Evolutionary conservation across 1,139 yeast species (phyloP).

Genomic region (Kodamaea sp.): DNA sequence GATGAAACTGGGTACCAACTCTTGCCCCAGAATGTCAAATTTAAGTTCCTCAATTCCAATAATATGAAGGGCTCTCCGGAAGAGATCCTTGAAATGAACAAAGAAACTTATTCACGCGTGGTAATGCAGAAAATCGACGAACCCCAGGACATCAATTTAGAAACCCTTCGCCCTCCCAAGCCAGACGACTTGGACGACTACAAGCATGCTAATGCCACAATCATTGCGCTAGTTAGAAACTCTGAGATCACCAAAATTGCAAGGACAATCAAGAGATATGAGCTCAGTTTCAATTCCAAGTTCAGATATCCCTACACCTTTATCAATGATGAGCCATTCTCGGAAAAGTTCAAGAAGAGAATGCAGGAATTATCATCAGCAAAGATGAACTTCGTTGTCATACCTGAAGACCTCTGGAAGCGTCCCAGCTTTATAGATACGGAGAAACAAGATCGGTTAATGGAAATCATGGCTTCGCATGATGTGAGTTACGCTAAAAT

Average conservation of each 20-base stretch:
- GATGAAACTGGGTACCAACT: slow-evolving; percentile 14
- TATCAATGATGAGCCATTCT: slow-evolving; percentile 69
- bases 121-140: slow-evolving; percentile 38
- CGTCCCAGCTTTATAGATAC: slow-evolving; percentile 60
- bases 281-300: slow-evolving; percentile 63
- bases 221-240: slow-evolving; percentile 70
- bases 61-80: slow-evolving; percentile 28
- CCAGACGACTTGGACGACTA: slow-evolving; percentile 27
- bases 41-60: slow-evolving; percentile 34
- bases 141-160: slow-evolving; percentile 50
- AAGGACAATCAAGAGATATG: slow-evolving; percentile 58
- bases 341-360: slow-evolving; percentile 51
- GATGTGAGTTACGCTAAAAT: slow-evolving; percentile 64
- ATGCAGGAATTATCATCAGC: slow-evolving; percentile 48
- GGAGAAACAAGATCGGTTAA: slow-evolving; percentile 38
- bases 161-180: slow-evolving; percentile 41
- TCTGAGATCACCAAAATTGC: slow-evolving; percentile 53
- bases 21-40: slow-evolving; percentile 30
- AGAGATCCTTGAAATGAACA: slow-evolving; percentile 36
- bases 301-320: slow-evolving; percentile 82
- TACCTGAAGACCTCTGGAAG: slow-evolving; percentile 61
- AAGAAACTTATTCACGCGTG: slow-evolving; percentile 31
- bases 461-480: slow-evolving; percentile 40
- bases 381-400: slow-evolving; percentile 56
- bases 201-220: slow-evolving; percentile 67